Percentiles rank a stretch among this genome's conserved stretches.
These are phyloP conservation scores for Erysiphe pulchra DNA, from an alignment of 2,329 filamentous ascomycete genomes.

Conservation along the genomic window DNA sequence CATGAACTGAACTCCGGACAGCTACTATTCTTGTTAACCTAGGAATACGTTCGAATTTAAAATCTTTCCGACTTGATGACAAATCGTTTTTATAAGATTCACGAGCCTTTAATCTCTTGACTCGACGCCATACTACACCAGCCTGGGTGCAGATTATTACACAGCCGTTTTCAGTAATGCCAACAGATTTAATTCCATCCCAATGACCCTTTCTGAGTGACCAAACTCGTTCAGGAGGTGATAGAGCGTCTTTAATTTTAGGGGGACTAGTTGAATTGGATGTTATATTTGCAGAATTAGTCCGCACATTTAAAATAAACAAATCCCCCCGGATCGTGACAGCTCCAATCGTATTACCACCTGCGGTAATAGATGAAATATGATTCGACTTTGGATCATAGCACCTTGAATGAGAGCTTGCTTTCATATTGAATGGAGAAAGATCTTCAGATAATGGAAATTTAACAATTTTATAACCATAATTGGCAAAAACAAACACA, in stretches of 20 bases:
- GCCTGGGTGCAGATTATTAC: slow-evolving; percentile 85
- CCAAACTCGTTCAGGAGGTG: slow-evolving; percentile 63
- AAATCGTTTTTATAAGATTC: slow-evolving; percentile 20
- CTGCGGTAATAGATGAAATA: slow-evolving; percentile 54
- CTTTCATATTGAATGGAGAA: slow-evolving; percentile 40
- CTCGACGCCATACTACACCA: slow-evolving; percentile 76
- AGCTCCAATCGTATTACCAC: slow-evolving; percentile 78
- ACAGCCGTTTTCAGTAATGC: slow-evolving; percentile 74
- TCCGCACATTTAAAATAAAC: slow-evolving; percentile 59
- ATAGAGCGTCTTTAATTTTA: slow-evolving; percentile 67
- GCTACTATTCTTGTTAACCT: slow-evolving; percentile 64
- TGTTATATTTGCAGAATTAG: slow-evolving; percentile 29
- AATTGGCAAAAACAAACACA: slow-evolving; percentile 86
- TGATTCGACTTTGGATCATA: slow-evolving; percentile 38
- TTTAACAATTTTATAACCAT: slow-evolving; percentile 74
- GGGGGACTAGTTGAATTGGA: slow-evolving; percentile 77
- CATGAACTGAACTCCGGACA: slow-evolving; percentile 70
- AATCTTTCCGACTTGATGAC: slow-evolving; percentile 44
- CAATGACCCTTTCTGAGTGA: slow-evolving; percentile 41
- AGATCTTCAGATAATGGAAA: slow-evolving; percentile 53
- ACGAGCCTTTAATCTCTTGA: slow-evolving; percentile 61
- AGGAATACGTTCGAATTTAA: slow-evolving; percentile 82
- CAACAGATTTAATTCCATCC: slow-evolving; percentile 64
- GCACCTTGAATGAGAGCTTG: slow-evolving; percentile 36
- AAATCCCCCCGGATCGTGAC: slow-evolving; percentile 65